A percentile compares a stretch with the other conserved stretches of the same genome.
phyloP scores from a whole-genome alignment of 805 yeast species.

The Zygoascus ofunaensis region DNA sequence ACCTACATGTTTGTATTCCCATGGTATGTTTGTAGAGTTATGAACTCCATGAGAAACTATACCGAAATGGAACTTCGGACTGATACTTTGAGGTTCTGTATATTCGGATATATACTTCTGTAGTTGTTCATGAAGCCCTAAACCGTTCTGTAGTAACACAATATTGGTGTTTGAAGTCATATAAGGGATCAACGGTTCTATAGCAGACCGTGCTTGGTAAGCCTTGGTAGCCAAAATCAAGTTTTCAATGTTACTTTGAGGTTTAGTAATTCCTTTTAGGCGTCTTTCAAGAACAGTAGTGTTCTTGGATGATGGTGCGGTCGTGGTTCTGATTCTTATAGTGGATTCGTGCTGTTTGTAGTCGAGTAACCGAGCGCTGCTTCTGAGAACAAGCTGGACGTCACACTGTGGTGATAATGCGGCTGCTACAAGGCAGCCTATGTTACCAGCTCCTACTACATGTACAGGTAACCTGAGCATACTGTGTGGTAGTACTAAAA shows the following conservation, averaged over 20 bases:
- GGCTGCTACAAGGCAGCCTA: conserved; percentile 44
- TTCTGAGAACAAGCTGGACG: conserved; percentile 36
- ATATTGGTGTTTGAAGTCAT: conserved; percentile 46
- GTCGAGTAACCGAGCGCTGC: conserved; percentile 33
- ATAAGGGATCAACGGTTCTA: conserved; percentile 43
- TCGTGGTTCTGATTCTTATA: conserved; percentile 24
- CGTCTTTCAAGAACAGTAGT: conserved; percentile 6
- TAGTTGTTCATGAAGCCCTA: conserved; percentile 58
- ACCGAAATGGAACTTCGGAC: conserved; percentile 64
- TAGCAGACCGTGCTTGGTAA: conserved; percentile 57
- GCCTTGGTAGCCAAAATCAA: conserved; percentile 75
- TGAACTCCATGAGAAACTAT: conserved; percentile 80
- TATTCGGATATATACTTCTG: conserved; percentile 41
- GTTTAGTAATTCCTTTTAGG: conserved; percentile 6
- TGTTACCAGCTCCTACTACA: conserved; percentile 46
- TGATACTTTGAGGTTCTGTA: conserved; percentile 27
- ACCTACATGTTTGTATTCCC: conserved; percentile 59
- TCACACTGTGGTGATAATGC: conserved; percentile 34
- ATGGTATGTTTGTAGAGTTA: conserved; percentile 34
- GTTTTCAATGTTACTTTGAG: conserved; percentile 34
- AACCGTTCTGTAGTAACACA: conserved; percentile 73
- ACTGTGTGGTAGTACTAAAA: too few relatives aligned
- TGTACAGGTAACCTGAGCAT: conserved; percentile 13
- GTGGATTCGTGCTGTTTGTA: conserved; percentile 37
- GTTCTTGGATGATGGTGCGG: conserved; percentile 7